These are phyloP conservation scores for Cercospora nicotianae DNA, from an alignment of 2,329 filamentous ascomycete species.

Conservation along the genomic window DNA sequence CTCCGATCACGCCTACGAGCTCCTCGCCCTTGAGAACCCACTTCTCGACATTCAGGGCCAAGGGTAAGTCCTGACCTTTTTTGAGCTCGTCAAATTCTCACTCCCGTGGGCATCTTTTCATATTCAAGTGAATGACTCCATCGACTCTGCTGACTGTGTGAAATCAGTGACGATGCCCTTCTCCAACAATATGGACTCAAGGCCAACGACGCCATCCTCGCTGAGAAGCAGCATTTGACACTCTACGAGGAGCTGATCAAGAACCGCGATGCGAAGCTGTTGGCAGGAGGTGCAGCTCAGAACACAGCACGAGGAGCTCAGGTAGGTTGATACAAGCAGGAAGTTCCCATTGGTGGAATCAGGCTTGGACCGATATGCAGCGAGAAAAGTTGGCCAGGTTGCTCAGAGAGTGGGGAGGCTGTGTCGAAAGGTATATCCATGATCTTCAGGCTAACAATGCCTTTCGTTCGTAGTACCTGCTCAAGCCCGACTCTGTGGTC, in stretches of 20 bases:
- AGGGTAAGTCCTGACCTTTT: conserved; percentile 50
- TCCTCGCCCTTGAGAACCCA: conserved; percentile 95
- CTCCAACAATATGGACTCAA: conserved; percentile 93
- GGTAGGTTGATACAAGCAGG: conserved; percentile 40
- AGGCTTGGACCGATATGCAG: not conserved
- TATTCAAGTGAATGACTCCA: not conserved
- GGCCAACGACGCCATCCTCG: conserved; percentile 95
- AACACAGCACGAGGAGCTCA: conserved; percentile 95
- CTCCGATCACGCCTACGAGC: conserved; percentile 66
- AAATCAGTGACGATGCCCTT: conserved; percentile 70
- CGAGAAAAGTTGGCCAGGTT: not conserved
- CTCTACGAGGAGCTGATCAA: conserved; percentile 93
- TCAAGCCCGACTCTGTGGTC: conserved; percentile 82
- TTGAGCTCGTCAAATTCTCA: not conserved
- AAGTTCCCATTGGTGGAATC: not conserved
- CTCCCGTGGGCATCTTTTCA: not conserved
- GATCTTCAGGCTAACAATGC: conserved; percentile 15
- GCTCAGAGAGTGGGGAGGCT: not conserved
- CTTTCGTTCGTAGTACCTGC: conserved; percentile 66
- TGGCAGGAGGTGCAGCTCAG: conserved; percentile 93
- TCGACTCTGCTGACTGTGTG: not conserved
- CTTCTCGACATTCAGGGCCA: conserved; percentile 93
- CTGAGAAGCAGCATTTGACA: conserved; percentile 82
- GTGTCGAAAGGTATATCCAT: not conserved
- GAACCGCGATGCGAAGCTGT: conserved; percentile 89